Evolutionary conservation across 495 filamentous ascomycete species (phyloP).

Genomic region (Pseudomonodictys pantanalensis): DNA sequence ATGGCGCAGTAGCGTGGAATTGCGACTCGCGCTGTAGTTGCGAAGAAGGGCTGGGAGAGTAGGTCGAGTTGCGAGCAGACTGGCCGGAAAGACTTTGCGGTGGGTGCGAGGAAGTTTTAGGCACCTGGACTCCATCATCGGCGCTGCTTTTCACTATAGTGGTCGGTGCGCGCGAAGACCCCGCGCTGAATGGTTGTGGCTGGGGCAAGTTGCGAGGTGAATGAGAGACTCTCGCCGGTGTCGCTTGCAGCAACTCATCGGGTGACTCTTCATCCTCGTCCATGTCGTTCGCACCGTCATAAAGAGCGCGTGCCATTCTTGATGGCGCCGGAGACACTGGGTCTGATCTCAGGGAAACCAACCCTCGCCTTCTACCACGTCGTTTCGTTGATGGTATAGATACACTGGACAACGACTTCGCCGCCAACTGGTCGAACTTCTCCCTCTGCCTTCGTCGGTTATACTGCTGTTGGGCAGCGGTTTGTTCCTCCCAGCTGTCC

Average conservation of each 20-base stretch:
- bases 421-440: constrained; percentile 11
- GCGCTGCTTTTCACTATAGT: not conserved
- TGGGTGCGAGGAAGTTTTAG: constrained; percentile 32
- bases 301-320: not conserved
- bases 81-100: constrained; percentile 15
- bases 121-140: constrained; percentile 21
- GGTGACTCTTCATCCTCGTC: constrained; percentile 21
- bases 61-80: constrained; percentile 1
- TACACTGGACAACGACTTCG: constrained; percentile 2
- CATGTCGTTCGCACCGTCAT: constrained; percentile 9
- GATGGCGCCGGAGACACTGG: not conserved
- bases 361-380: not conserved
- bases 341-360: constrained; percentile 7
- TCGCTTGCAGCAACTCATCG: constrained; percentile 18
- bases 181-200: not conserved
- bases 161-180: not conserved
- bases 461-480: constrained; percentile 5
- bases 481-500: constrained; percentile 22
- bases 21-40: constrained; percentile 9
- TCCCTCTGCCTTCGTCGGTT: not conserved
- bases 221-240: too few species aligned
- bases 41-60: constrained; percentile 11
- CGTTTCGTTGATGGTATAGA: constrained; percentile 4
- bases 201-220: constrained; percentile 22
- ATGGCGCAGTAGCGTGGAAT: not conserved